A percentile compares a stretch with the other conserved stretches of the same genome.
Conservation (phyloP, 768 basidiomycete species). For the Porpolomopsis calyptriformis region DNA sequence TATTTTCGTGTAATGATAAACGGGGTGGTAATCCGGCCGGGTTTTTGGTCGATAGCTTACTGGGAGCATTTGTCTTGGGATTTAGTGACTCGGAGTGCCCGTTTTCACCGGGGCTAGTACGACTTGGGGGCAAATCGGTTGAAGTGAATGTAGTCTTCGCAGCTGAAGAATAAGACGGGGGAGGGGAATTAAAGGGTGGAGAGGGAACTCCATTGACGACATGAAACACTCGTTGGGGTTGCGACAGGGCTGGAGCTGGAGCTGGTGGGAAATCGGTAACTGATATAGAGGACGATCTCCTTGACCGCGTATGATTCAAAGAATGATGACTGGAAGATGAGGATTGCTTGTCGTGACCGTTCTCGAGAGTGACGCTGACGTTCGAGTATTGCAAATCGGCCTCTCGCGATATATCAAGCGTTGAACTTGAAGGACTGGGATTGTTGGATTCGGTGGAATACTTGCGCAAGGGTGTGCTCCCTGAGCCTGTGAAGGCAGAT, state of each 20-base stretch:
- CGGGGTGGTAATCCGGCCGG: constrained; percentile 37
- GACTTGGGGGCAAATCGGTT: neutral
- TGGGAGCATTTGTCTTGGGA: neutral
- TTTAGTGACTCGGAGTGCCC: neutral
- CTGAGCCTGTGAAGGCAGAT: neutral
- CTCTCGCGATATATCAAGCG: constrained; percentile 1
- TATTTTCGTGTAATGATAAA: constrained; percentile 39
- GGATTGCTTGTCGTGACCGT: constrained; percentile 1
- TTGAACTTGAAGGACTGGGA: neutral
- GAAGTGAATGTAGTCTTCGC: too few relatives aligned
- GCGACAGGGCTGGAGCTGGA: constrained; percentile 10
- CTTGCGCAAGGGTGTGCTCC: neutral
- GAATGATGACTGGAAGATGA: constrained; percentile 2
- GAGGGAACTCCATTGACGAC: constrained; percentile 29
- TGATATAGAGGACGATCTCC: constrained; percentile 6
- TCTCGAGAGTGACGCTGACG: neutral
- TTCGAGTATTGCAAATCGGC: neutral
- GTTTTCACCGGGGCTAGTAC: neutral
- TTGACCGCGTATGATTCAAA: neutral
- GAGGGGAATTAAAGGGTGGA: too few relatives aligned
- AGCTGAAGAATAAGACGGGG: too few relatives aligned
- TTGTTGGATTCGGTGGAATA: neutral
- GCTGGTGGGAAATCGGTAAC: constrained; percentile 3
- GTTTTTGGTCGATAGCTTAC: constrained; percentile 13
- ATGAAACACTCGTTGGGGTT: constrained; percentile 32